Percentiles rank a stretch among this genome's conserved stretches.
Conservation (phyloP, 495 filamentous ascomycete genomes). For the Penicillium subrubescens region DNA sequence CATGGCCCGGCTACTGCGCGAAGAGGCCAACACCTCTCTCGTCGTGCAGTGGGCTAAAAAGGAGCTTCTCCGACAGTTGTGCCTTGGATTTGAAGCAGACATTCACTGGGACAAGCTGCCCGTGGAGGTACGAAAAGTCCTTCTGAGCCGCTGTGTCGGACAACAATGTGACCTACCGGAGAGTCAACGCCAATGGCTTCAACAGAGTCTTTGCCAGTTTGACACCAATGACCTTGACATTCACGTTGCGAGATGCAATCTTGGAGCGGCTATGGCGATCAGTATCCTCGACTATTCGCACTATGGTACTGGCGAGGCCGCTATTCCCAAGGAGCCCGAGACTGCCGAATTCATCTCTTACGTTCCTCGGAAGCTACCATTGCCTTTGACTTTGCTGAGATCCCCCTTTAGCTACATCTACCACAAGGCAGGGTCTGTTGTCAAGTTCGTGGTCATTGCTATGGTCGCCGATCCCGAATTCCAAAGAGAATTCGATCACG, state of each 20-base stretch:
- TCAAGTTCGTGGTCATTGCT: slow-evolving; percentile 59
- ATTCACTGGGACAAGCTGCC: slow-evolving; percentile 47
- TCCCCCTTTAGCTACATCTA: slow-evolving; percentile 37
- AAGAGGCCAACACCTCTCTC: slow-evolving; percentile 35
- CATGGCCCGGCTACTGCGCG: slow-evolving; percentile 39
- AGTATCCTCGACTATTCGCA: slow-evolving; percentile 44
- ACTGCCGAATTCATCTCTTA: slow-evolving; percentile 37
- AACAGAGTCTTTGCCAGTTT: slow-evolving; percentile 39
- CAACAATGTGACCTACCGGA: slow-evolving; percentile 30
- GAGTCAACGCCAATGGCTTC: slow-evolving; percentile 36
- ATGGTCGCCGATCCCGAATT: slow-evolving; percentile 60
- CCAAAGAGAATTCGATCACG: slow-evolving; percentile 58
- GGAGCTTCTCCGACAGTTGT: slow-evolving; percentile 45
- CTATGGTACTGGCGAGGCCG: slow-evolving; percentile 36
- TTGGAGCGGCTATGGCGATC: slow-evolving; percentile 42
- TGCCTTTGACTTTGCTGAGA: slow-evolving; percentile 29
- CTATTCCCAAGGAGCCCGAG: slow-evolving; percentile 32
- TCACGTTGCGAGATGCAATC: slow-evolving; percentile 46
- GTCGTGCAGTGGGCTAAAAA: slow-evolving; percentile 47
- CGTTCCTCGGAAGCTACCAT: slow-evolving; percentile 30
- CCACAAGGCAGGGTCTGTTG: slow-evolving; percentile 40
- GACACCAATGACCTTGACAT: slow-evolving; percentile 37
- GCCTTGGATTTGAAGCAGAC: slow-evolving; percentile 45
- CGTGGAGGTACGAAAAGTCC: slow-evolving; percentile 32
- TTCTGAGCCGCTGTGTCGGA: slow-evolving; percentile 44